Conservation (phyloP, 78 protist genomes). For the Cavenderia fasciculata region DNA sequence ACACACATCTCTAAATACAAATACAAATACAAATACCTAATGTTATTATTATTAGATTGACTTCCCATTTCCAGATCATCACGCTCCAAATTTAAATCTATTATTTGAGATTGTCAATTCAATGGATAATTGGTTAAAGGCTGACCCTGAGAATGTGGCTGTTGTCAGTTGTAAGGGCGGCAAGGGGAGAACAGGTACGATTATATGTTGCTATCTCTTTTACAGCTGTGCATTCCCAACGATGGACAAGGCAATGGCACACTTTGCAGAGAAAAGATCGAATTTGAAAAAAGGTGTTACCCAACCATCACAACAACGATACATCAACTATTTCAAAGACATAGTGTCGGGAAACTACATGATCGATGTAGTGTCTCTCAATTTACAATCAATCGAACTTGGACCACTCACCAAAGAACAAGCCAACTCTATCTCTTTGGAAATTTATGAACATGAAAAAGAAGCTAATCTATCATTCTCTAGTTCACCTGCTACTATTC, state of each 20-base stretch:
- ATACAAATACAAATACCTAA: background rate
- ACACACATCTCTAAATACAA: too few relatives aligned
- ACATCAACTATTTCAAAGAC: conserved; percentile 61
- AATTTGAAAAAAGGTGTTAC: conserved; percentile 71
- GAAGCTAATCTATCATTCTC: conserved; percentile 38
- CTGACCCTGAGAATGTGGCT: conserved; percentile 82
- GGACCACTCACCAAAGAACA: conserved; percentile 60
- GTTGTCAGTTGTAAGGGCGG: conserved; percentile 92
- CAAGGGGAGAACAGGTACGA: conserved; percentile 77
- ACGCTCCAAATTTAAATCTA: conserved; percentile 89
- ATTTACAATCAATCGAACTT: conserved; percentile 32
- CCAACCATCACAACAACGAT: conserved; percentile 78
- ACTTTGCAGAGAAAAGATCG: conserved; percentile 61
- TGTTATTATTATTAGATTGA: too few relatives aligned
- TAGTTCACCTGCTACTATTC: conserved; percentile 41
- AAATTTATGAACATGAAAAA: conserved; percentile 60
- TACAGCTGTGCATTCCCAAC: conserved; percentile 45
- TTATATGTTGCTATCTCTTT: conserved; percentile 73
- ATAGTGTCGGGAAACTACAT: conserved; percentile 53
- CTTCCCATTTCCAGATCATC: conserved; percentile 91
- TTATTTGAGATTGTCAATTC: conserved; percentile 75
- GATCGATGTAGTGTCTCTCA: conserved; percentile 59
- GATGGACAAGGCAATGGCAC: conserved; percentile 39
- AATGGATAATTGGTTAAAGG: conserved; percentile 65
- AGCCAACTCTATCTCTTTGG: conserved; percentile 39